Evolutionary conservation across 495 filamentous ascomycete genomes (phyloP), one percentile per base, ranked within the genome.

Genomic region (Penicillium paradoxum): DNA sequence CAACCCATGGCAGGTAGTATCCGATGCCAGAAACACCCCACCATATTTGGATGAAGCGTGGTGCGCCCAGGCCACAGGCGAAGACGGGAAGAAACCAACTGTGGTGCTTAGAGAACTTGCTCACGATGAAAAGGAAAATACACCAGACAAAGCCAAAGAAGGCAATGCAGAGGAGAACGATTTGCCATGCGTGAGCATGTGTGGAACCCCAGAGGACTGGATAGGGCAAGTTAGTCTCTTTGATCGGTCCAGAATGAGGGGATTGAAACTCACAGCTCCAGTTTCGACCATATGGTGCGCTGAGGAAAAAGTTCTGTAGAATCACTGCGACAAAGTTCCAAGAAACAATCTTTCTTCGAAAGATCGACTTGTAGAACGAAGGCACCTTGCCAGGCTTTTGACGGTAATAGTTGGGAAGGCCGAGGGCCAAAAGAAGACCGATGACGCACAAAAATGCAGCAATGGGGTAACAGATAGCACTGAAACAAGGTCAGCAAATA

Each of bases 341-440:
- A 0, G 73, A 59, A 15, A 77, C 65, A 18, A 76, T 76, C 60
- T 76, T 75, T 45, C 73, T 60, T 0, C 73, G 60, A 54, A 70
- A 70, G 9, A 77, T 60, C 3, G 74, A 75, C 54, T 67, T 60
- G 55, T 77, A 77, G 69, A 77, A 77, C 1, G 74, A 75, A 0
- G 86, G 86, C 0, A 89, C 79, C 36, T 79, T 79, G 55, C 85
- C 86, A 1, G 86, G 86, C 8, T 76, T 70, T 56, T 85, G 83
- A 46, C 80, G 74, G 55, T 77, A 77, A 53, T 76, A 77, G 43
- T 73, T 73, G 15, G 74, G 74, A 29, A 77, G 61, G 29, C 74
- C 74, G 37, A 75, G 67, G 41, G 66, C 60, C 8, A 77, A 39
- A 17, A 77, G 49, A 17, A 72, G 50, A 36, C 73, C 74, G 18